These are phyloP conservation scores for Eucalyptus curtisii DNA, from an alignment of 345 rosid species.

Conservation along the genomic window DNA sequence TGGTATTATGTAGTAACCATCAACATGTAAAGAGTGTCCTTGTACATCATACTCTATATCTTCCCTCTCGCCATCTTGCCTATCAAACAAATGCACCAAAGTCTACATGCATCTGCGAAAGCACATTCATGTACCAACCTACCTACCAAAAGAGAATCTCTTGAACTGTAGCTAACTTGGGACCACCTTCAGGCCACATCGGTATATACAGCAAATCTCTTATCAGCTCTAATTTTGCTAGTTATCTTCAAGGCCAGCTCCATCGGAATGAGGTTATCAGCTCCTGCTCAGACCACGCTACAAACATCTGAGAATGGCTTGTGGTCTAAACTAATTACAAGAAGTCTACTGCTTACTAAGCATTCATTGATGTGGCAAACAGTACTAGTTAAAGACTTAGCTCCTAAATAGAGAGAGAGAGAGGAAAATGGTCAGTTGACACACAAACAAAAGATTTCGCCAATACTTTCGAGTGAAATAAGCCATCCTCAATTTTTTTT, in stretches of 20 bases:
- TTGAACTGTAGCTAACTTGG: constrained; percentile 63
- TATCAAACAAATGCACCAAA: background rate
- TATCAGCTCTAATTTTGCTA: constrained; percentile 73
- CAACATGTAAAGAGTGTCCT: background rate
- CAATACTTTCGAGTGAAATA: background rate
- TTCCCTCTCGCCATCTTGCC: background rate
- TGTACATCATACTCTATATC: background rate
- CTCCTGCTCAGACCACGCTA: constrained; percentile 41
- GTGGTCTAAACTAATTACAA: background rate
- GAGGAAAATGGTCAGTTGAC: background rate
- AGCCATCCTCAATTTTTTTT: too few relatives aligned
- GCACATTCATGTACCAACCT: background rate
- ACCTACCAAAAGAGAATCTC: constrained; percentile 99
- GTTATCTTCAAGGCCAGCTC: constrained; percentile 90
- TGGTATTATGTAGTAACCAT: background rate
- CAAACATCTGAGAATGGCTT: background rate
- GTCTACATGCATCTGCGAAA: background rate
- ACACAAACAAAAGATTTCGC: background rate
- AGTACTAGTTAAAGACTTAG: background rate
- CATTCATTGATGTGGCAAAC: background rate
- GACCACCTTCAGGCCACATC: constrained; percentile 99
- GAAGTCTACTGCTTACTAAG: background rate
- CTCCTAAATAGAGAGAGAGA: background rate
- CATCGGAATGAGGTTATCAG: constrained; percentile 88
- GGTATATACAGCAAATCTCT: constrained; percentile 92